phyloP scores from a whole-genome alignment of 768 basidiomycete species.

The Coprinopsis strossmayeri region DNA sequence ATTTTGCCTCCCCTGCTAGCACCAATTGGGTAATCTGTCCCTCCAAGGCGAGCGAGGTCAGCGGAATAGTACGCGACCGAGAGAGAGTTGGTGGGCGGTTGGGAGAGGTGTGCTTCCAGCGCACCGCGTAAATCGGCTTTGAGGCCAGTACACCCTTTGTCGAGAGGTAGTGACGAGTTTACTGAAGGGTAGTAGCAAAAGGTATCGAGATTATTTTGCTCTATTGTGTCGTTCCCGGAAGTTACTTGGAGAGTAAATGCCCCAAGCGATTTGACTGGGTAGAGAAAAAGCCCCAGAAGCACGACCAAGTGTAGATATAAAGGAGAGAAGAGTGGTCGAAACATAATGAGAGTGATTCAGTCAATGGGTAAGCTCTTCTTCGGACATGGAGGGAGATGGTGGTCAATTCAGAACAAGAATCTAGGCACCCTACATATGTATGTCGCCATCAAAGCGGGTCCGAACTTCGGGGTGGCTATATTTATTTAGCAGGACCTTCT shows the following conservation, averaged over 20 bases:
- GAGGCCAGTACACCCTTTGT: neutral
- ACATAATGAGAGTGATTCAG: slow-evolving; percentile 1
- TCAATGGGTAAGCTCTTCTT: too few relatives aligned
- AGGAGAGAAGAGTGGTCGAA: neutral
- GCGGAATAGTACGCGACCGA: neutral
- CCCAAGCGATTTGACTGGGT: neutral
- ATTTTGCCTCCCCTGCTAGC: neutral
- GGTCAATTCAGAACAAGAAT: too few relatives aligned
- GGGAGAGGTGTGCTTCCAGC: neutral
- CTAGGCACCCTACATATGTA: too few relatives aligned
- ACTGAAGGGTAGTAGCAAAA: slow-evolving; percentile 1
- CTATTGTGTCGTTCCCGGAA: slow-evolving; percentile 2
- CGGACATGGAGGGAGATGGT: too few relatives aligned
- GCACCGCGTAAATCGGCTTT: slow-evolving; percentile 1
- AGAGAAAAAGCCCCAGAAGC: neutral
- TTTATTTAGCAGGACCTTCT: too few relatives aligned
- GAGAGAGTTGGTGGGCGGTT: neutral
- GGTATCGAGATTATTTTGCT: neutral
- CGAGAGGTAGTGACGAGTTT: neutral
- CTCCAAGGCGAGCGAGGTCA: neutral
- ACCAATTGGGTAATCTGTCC: neutral
- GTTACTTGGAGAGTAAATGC: neutral
- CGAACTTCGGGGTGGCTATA: too few relatives aligned
- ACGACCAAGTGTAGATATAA: neutral
- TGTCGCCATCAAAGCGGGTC: too few relatives aligned